Evolutionary conservation across 2,329 filamentous ascomycete species (phyloP).

Genomic region (Aspergillus felis): DNA sequence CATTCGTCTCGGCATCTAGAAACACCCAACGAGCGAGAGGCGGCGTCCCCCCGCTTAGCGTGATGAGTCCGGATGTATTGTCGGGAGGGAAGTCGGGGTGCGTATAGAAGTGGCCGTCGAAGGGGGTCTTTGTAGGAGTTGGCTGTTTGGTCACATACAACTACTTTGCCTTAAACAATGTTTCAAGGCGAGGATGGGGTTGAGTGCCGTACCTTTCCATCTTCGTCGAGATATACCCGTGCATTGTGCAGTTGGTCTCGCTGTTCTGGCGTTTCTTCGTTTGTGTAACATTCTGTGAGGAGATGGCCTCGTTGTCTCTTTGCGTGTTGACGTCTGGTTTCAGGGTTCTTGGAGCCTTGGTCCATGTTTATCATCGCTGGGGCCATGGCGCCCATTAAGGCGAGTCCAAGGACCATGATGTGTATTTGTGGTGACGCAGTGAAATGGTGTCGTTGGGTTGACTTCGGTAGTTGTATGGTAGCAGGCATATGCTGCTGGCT

Average conservation of each 20-base stretch:
- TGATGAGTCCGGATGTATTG: background rate
- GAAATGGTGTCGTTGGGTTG: background rate
- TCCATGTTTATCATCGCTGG: background rate
- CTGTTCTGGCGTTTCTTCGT: no score
- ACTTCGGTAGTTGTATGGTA: no score
- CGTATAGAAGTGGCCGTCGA: background rate
- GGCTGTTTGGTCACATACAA: background rate
- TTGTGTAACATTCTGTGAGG: background rate
- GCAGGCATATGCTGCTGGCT: no score
- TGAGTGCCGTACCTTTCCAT: background rate
- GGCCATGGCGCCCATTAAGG: background rate
- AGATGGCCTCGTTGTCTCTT: background rate
- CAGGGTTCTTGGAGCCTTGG: background rate
- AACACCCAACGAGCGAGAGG: conserved; percentile 1
- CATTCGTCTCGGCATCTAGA: background rate
- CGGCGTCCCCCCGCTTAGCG: background rate
- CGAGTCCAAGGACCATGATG: background rate
- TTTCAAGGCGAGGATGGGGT: no score
- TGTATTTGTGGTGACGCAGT: background rate
- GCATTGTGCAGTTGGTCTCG: background rate
- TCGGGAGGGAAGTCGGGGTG: background rate
- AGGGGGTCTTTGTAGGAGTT: background rate
- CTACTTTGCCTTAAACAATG: no score
- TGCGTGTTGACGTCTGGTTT: background rate
- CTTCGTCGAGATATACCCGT: background rate